Conservation (phyloP, 257 asterid genomes). For the Solanum pennellii region DNA sequence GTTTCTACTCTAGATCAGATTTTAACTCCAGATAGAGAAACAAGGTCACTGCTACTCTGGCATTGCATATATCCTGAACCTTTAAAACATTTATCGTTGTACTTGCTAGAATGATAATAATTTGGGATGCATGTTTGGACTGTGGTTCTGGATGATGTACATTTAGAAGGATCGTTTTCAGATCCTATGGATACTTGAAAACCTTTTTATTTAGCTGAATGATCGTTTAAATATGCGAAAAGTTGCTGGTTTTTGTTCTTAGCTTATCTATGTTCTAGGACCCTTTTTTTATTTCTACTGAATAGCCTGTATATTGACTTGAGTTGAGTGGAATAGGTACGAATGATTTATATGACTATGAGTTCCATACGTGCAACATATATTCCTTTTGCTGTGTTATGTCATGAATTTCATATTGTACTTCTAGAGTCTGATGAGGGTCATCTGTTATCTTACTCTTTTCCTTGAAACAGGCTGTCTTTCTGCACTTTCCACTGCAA, state of each 20-base stretch:
- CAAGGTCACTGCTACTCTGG: not conserved
- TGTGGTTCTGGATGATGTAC: not conserved
- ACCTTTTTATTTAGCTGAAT: not conserved
- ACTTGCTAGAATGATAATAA: not conserved
- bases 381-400: not conserved
- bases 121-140: not conserved
- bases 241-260: not conserved
- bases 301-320: not conserved
- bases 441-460: not conserved
- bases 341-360: not conserved
- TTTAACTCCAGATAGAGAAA: not conserved
- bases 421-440: not conserved
- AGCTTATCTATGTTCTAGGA: not conserved
- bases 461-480: slow-evolving; percentile 44
- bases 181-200: not conserved
- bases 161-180: not conserved
- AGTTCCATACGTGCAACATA: not conserved
- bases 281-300: not conserved
- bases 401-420: not conserved
- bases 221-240: not conserved
- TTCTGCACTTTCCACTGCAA: slow-evolving; percentile 40
- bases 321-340: not conserved
- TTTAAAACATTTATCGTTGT: not conserved
- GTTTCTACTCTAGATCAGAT: not conserved
- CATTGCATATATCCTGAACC: not conserved